A percentile compares a stretch with the other conserved stretches of the same genome.
Evolutionary conservation across 768 basidiomycete species (phyloP).

Genomic region (Mycena haematopus): DNA sequence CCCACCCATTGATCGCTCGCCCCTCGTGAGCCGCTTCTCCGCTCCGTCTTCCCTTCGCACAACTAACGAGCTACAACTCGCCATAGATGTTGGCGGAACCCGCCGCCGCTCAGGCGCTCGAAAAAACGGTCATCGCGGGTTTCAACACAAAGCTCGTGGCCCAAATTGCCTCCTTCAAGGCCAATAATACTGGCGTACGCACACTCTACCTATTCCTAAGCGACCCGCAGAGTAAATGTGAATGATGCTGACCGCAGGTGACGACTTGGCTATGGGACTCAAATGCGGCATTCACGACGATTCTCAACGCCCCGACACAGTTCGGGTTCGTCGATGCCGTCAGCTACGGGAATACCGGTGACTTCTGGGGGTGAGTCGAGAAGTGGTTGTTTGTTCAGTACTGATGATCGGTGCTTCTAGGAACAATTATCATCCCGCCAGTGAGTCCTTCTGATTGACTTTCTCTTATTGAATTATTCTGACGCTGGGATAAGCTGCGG

Average conservation of each 20-base stretch:
- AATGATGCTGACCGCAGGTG: slow-evolving; percentile 41
- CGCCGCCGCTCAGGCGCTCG: slow-evolving; percentile 44
- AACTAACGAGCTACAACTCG: background rate
- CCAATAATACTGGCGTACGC: slow-evolving; percentile 54
- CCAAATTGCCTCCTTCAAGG: slow-evolving; percentile 48
- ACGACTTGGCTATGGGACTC: slow-evolving; percentile 59
- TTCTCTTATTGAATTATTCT: background rate
- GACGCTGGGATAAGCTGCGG: slow-evolving; percentile 2
- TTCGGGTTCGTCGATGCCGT: slow-evolving; percentile 64
- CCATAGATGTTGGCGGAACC: slow-evolving; percentile 55
- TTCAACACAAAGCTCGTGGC: slow-evolving; percentile 59
- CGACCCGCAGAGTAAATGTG: background rate
- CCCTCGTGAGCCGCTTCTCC: slow-evolving; percentile 39
- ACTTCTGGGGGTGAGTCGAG: slow-evolving; percentile 61
- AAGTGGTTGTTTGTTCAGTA: background rate
- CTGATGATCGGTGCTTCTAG: slow-evolving; percentile 34
- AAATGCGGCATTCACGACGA: slow-evolving; percentile 52
- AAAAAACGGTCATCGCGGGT: slow-evolving; percentile 53
- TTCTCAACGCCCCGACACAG: slow-evolving; percentile 53
- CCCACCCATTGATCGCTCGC: slow-evolving; percentile 50
- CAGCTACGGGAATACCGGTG: slow-evolving; percentile 43
- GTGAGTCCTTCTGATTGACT: slow-evolving; percentile 39
- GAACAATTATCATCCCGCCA: slow-evolving; percentile 61
- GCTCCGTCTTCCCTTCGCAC: background rate
- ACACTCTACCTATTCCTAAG: background rate